A percentile compares a stretch with the other conserved stretches of the same genome.
phyloP scores from a whole-genome alignment of 495 filamentous ascomycete species.

The Neurospora discreta region DNA sequence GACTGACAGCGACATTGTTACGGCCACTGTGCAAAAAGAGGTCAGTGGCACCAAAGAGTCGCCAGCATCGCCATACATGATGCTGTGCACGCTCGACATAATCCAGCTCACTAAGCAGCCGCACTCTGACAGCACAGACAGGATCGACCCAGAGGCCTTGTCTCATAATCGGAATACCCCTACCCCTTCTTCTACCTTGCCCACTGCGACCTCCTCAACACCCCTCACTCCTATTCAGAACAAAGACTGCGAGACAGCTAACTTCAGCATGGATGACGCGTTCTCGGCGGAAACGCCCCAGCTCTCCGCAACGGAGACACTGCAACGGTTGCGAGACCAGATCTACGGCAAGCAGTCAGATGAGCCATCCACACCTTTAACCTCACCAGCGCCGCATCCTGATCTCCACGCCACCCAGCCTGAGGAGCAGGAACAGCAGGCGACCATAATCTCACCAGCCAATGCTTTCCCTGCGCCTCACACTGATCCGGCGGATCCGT shows the following conservation, averaged over 20 bases:
- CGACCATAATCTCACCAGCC: background rate
- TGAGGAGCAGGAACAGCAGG: background rate
- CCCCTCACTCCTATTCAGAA: background rate
- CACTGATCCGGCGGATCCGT: background rate
- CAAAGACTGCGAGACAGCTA: background rate
- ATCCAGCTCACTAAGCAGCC: background rate
- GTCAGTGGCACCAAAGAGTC: background rate
- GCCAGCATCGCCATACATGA: background rate
- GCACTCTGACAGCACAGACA: background rate
- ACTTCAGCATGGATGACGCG: background rate
- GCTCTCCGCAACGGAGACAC: background rate
- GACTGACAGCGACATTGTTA: conserved; percentile 9
- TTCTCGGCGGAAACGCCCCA: background rate
- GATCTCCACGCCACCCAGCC: background rate
- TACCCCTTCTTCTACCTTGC: background rate
- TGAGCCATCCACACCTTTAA: background rate
- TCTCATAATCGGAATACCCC: background rate
- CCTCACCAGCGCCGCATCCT: background rate
- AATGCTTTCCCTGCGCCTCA: background rate
- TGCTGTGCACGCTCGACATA: background rate
- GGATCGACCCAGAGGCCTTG: background rate
- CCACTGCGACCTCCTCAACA: background rate
- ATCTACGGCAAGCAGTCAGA: background rate
- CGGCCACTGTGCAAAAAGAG: conserved; percentile 9
- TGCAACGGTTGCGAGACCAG: background rate